A percentile compares a stretch with the other conserved stretches of the same genome.
Conservation (phyloP, 208 protist species). For the Leishmania martiniquensis region DNA sequence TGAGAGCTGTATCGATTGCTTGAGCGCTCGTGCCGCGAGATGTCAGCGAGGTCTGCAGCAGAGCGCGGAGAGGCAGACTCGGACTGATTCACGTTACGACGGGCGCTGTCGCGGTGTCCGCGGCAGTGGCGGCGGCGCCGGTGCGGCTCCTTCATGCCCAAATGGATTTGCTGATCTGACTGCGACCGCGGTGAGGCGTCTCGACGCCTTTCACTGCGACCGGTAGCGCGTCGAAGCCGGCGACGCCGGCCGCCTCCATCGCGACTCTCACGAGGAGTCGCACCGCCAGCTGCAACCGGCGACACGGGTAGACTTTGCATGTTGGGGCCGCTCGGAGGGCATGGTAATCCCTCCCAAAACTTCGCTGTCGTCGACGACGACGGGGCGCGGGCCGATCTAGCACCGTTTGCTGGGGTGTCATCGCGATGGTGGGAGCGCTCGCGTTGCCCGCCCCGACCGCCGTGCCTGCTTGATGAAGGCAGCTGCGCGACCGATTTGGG, state of each 20-base stretch:
- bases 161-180: not conserved
- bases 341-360: conserved; percentile 3
- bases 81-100: conserved; percentile 1
- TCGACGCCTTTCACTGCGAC: not conserved
- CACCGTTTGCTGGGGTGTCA: conserved; percentile 7
- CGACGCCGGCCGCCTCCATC: not conserved
- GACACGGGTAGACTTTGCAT: not conserved
- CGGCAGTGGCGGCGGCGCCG: conserved; percentile 20
- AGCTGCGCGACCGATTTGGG: not conserved
- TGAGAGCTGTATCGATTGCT: not conserved
- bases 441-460: not conserved
- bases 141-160: not conserved
- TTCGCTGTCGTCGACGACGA: conserved; percentile 3
- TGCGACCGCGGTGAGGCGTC: not conserved
- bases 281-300: not conserved
- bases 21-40: conserved; percentile 8
- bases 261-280: not conserved
- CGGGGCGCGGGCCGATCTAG: conserved; percentile 12
- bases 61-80: conserved; percentile 8
- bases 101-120: not conserved
- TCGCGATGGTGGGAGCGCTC: conserved; percentile 13
- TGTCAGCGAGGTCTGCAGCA: not conserved
- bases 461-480: not conserved
- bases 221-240: not conserved
- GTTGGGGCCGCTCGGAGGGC: not conserved